Evolutionary conservation across 1,139 yeast species (phyloP), one percentile per base, ranked within the genome.

Genomic region (Scheffersomyces titani): DNA sequence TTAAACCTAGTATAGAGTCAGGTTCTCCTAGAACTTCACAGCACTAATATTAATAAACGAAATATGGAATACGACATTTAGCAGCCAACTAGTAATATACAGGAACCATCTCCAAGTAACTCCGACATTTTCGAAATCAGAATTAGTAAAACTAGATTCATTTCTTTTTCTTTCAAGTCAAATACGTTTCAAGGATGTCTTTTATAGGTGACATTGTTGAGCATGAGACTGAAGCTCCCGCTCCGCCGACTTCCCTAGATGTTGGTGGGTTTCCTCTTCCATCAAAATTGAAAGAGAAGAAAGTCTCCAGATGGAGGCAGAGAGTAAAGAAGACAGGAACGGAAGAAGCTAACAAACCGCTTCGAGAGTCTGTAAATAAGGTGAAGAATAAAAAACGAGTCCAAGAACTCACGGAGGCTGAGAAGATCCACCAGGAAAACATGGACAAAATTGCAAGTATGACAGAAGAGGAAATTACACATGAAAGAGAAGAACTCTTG

Each of bases 141-240:
- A 30, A 30, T 30, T 30, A 30, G 40, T 30, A 30, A 30, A 11
- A 16, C 16, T 30, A 11, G 40, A 6, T 11, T 30, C 13, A 30
- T 11, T 11, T 11, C 9, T 30, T 16, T 5, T 9, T 30, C n/a
- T n/a, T n/a, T n/a, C n/a, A 6, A 2, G 16, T 5, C 40, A 2
- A 3, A 30, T 13, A 30, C 40, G 40, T 30, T 30, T 30, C 40
- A 30, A 51, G 22, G 3, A 89, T 89, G 94, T 90, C 89, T 70
- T 76, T 87, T 63, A 74, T 89, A 19, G 91, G 92, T 9, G 96
- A 90, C 57, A 89, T 90, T 50, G 86, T 90, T 7, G 97, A 90
- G 70, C 86, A 81, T 58, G 88, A 87, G 46, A 75, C 76, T 0
- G 73, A 64, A 20, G 72, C 74, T 1, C 80, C 82, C 0, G 68